These are phyloP conservation scores for Metschnikowia santaceciliae DNA, from an alignment of 805 yeast species.

Conservation along the genomic window DNA sequence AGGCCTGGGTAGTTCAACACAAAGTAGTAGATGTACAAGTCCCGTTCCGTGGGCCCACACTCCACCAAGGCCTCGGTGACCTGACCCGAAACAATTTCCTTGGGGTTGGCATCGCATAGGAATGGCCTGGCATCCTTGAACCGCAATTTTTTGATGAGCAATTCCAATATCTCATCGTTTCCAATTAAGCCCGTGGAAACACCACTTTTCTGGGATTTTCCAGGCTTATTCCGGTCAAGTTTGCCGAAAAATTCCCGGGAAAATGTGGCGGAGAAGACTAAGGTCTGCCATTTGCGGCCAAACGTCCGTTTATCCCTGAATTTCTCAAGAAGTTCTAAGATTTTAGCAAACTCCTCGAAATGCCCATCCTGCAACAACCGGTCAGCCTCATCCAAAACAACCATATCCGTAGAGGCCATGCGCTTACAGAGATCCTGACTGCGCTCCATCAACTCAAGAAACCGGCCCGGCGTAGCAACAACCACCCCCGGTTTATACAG, in stretches of 20 bases:
- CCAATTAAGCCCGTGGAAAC: constrained; percentile 27
- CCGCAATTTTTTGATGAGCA: constrained; percentile 64
- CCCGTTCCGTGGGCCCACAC: constrained; percentile 88
- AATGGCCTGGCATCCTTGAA: constrained; percentile 66
- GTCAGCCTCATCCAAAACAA: constrained; percentile 94
- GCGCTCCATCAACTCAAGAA: constrained; percentile 74
- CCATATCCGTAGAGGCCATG: constrained; percentile 43
- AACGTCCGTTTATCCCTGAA: constrained; percentile 40
- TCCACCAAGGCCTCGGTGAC: constrained; percentile 86
- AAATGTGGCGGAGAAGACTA: constrained; percentile 95
- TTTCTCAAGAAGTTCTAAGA: constrained; percentile 59
- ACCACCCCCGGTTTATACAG: constrained; percentile 71
- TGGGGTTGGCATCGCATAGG: constrained; percentile 83
- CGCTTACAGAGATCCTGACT: constrained; percentile 42
- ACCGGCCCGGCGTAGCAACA: constrained; percentile 95
- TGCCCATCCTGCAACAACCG: constrained; percentile 93
- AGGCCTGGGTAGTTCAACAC: constrained; percentile 81
- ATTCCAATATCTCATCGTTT: constrained; percentile 57
- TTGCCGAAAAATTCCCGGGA: constrained; percentile 77
- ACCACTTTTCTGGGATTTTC: too few relatives aligned
- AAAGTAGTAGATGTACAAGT: constrained; percentile 84
- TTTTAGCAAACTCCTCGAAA: constrained; percentile 85
- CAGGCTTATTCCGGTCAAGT: constrained; percentile 39
- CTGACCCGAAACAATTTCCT: constrained; percentile 67
- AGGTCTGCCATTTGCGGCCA: constrained; percentile 66